A percentile compares a stretch with the other conserved stretches of the same genome.
Conservation (phyloP, 2,329 filamentous ascomycete genomes). For the Phialocephala subalpina region DNA sequence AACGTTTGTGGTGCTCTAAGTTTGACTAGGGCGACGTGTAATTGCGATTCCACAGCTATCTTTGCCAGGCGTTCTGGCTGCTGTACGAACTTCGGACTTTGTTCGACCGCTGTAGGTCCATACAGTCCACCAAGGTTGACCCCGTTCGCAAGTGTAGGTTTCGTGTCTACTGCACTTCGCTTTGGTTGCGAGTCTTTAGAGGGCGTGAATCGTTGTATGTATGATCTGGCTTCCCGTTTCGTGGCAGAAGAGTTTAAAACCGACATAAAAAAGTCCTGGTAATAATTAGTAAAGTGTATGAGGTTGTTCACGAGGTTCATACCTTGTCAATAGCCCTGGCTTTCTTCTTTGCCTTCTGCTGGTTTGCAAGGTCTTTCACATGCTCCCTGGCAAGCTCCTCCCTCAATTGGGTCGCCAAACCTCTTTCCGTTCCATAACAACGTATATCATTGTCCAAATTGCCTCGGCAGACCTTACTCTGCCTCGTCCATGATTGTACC, state of each 20-base stretch:
- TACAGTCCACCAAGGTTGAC: conserved; percentile 71
- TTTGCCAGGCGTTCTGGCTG: conserved; percentile 46
- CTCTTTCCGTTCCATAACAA: conserved; percentile 29
- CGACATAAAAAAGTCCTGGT: conserved; percentile 85
- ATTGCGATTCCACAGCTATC: conserved; percentile 41
- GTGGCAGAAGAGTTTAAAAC: conserved; percentile 89
- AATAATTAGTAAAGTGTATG: conserved; percentile 20
- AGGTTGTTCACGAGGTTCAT: conserved; percentile 25
- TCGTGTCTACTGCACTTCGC: background rate
- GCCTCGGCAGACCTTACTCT: conserved; percentile 19
- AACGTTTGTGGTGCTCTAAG: conserved; percentile 77
- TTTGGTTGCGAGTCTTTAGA: conserved; percentile 40
- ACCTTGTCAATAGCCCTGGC: conserved; percentile 58
- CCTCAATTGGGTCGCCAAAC: conserved; percentile 33
- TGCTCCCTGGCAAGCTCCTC: conserved; percentile 41
- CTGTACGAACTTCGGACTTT: conserved; percentile 67
- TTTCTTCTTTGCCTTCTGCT: conserved; percentile 53
- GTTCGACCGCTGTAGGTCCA: conserved; percentile 63
- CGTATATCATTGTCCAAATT: conserved; percentile 18
- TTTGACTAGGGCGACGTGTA: conserved; percentile 88
- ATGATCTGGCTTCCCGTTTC: conserved; percentile 90
- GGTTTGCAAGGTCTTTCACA: conserved; percentile 38
- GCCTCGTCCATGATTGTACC: conserved; percentile 40
- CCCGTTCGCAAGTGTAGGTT: conserved; percentile 45
- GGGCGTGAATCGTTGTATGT: conserved; percentile 83